These are phyloP conservation scores for Chlorella vulgaris DNA, from an alignment of 139 green algal genomes.

Conservation along the genomic window DNA sequence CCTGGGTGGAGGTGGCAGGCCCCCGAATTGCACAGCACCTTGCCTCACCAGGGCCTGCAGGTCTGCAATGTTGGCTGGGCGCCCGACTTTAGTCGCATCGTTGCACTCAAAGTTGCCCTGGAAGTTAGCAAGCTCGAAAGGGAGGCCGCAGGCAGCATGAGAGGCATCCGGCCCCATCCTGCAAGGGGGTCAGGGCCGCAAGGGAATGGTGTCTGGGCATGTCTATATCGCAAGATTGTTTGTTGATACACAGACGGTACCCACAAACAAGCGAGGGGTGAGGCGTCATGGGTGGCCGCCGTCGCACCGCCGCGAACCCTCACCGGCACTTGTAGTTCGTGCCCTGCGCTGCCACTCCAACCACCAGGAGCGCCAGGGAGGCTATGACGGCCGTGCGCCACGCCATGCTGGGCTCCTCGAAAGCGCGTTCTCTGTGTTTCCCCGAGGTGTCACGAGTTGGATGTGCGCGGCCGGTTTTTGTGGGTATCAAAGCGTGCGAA, in stretches of 20 bases:
- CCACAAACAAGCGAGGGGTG: no score
- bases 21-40: no score
- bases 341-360: neutral
- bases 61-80: constrained; percentile 52
- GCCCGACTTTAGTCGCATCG: constrained; percentile 54
- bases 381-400: neutral
- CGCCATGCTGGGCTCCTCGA: neutral
- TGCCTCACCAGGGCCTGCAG: constrained; percentile 45
- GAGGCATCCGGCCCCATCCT: constrained; percentile 14
- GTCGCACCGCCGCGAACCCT: no score
- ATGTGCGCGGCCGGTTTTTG: no score
- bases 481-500: neutral
- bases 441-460: no score
- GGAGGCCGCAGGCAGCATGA: constrained; percentile 18
- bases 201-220: neutral
- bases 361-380: neutral
- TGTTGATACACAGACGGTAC: no score
- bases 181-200: neutral
- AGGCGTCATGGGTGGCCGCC: no score
- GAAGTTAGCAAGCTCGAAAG: constrained; percentile 33
- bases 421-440: no score
- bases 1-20: no score
- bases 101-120: constrained; percentile 57
- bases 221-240: neutral
- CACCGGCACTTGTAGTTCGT: constrained; percentile 3